Conservation (phyloP, 2,329 filamentous ascomycete genomes). For the Zasmidium citrigriseum region DNA sequence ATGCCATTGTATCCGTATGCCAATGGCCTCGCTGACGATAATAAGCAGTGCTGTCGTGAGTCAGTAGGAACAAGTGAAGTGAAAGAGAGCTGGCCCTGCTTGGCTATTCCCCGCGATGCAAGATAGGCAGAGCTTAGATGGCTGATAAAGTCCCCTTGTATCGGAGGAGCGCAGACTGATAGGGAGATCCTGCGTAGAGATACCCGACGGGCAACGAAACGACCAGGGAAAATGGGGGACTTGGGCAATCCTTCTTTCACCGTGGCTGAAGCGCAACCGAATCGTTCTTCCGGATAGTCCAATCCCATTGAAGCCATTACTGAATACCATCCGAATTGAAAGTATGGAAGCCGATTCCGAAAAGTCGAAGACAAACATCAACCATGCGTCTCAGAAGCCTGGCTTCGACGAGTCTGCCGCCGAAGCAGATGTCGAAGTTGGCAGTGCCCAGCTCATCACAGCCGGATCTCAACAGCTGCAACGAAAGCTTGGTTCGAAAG, state of each 20-base stretch:
- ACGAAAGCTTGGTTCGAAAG: constrained; percentile 12
- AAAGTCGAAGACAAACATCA: background rate
- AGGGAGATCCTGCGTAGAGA: background rate
- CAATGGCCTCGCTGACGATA: background rate
- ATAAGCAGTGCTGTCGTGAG: background rate
- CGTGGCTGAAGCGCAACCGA: too few species aligned
- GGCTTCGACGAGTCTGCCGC: background rate
- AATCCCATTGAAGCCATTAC: too few species aligned
- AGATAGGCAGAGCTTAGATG: background rate
- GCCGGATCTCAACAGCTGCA: constrained; percentile 10
- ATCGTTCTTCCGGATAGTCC: background rate
- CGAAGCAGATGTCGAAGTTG: constrained; percentile 6
- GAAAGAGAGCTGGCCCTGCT: background rate
- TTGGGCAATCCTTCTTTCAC: background rate
- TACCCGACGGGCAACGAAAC: background rate
- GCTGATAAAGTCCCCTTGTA: background rate
- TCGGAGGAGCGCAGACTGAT: background rate
- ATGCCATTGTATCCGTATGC: background rate
- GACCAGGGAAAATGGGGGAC: background rate
- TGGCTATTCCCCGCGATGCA: background rate
- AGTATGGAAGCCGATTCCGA: background rate
- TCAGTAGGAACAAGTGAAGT: background rate
- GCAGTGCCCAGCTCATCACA: background rate
- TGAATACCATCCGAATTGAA: too few species aligned
- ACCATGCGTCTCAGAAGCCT: background rate